These are phyloP conservation scores for Aphanomyces stellatus DNA, from an alignment of 352 stramenopile genomes.

Conservation along the genomic window DNA sequence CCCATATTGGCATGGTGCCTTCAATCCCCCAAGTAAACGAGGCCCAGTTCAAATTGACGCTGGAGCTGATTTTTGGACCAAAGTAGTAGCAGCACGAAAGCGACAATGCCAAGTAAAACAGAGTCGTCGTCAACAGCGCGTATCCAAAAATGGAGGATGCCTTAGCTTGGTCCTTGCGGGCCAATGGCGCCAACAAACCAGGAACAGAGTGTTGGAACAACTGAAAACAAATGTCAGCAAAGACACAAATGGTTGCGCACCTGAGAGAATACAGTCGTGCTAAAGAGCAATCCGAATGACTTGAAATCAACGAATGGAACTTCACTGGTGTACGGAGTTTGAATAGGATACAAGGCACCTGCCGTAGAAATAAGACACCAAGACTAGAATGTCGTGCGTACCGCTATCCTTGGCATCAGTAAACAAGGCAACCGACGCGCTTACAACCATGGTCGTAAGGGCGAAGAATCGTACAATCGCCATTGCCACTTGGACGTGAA, in stretches of 20 bases:
- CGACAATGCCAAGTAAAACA: conserved; percentile 79
- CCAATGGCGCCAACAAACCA: conserved; percentile 66
- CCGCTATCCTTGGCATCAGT: conserved; percentile 54
- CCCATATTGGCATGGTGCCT: conserved; percentile 42
- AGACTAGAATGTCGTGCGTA: conserved; percentile 16
- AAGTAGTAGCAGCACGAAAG: conserved; percentile 79
- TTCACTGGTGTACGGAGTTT: conserved; percentile 43
- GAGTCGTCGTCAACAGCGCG: conserved; percentile 73
- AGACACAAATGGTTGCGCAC: background rate
- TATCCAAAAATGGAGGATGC: conserved; percentile 57
- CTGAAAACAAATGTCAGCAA: conserved; percentile 19
- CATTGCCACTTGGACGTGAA: conserved; percentile 81
- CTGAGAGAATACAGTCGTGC: conserved; percentile 81
- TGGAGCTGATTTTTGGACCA: conserved; percentile 60
- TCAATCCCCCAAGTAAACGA: conserved; percentile 79
- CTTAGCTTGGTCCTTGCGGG: conserved; percentile 45
- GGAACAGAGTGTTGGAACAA: conserved; percentile 89
- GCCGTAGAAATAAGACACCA: background rate
- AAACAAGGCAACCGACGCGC: conserved; percentile 65
- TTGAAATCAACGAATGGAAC: conserved; percentile 52
- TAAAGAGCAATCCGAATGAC: conserved; percentile 87
- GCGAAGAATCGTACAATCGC: conserved; percentile 80
- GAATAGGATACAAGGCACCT: conserved; percentile 4
- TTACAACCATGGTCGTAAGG: conserved; percentile 83
- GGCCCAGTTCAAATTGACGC: conserved; percentile 89